Evolutionary conservation across 192 early-diverging fungal species (phyloP), one percentile per base, ranked within the genome.

Genomic region (Endogone sp.): DNA sequence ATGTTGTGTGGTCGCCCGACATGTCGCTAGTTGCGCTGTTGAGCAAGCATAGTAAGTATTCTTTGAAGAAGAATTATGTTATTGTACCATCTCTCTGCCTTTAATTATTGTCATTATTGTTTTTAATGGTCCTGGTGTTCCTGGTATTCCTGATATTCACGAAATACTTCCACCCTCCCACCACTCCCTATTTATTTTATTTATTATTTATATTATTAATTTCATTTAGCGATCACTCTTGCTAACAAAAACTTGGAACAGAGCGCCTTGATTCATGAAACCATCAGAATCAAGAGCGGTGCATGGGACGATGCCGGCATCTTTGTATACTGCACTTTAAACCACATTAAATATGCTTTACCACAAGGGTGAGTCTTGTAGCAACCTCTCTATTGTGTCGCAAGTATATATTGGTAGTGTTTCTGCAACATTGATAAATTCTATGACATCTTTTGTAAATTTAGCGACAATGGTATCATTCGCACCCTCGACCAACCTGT

Each of bases 291-390:
- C 77, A 99, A 99, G 84, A 94, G 94, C 71, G 97, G 93, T 16
- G 91, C 92, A 57, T 98, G 96, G 96, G 96, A 98, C 69, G 93
- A 93, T 27, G 84, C 85, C 28, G 92, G 94, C 26, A 88, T 98
- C 20, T 91, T 99, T 69, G 74, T 98, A 25, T 99, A 98, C 81
- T 94, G 95, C 44, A 98, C 96, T 10, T 87, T 98, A 59, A 99
- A 99, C 81, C 98, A 99, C 75, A 89, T 99, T 81, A 99, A 99
- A 81, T 99, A 97, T 77, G 91, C 91, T 44, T 85, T 98, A 59
- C 90, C 95, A 2, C 89, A 96, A 66, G 96, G 96, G 88, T 92
- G 83, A 71, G 84, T 71, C n/a, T 30, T 10, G 28, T 22, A 16
- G 29, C 10, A 25, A 25, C 30, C 62, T 26, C 60, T 21, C 49